Conservation (phyloP, 495 filamentous ascomycete species). For the Podospora fimiseda region DNA sequence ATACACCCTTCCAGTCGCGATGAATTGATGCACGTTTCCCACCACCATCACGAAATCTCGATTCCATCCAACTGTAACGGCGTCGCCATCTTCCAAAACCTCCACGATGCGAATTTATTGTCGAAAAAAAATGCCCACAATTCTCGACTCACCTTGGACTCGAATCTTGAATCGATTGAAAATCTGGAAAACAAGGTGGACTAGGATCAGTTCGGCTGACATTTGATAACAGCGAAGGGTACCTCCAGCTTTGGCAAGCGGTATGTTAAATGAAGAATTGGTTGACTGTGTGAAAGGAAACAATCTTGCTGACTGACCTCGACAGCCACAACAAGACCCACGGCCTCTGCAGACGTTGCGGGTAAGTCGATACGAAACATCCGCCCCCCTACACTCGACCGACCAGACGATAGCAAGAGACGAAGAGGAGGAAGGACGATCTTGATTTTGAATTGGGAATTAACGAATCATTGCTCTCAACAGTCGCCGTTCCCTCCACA, state of each 20-base stretch:
- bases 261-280: conserved; percentile 17
- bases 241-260: conserved; percentile 96
- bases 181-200: neutral
- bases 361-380: conserved; percentile 51
- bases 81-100: neutral
- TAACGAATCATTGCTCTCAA: conserved; percentile 12
- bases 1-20: conserved; percentile 7
- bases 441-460: conserved; percentile 25
- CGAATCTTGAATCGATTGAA: neutral
- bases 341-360: conserved; percentile 98
- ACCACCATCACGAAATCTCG: neutral
- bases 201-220: conserved; percentile 25
- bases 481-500: conserved; percentile 95
- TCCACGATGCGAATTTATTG: neutral
- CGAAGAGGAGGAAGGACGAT: conserved; percentile 4
- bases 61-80: neutral
- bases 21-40: neutral
- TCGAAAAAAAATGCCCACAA: neutral
- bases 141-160: neutral
- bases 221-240: conserved; percentile 61
- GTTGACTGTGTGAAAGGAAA: neutral
- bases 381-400: conserved; percentile 6
- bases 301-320: conserved; percentile 16
- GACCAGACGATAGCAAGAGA: conserved; percentile 3
- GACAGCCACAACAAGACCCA: conserved; percentile 95